Evolutionary conservation across 352 stramenopile species (phyloP).

Genomic region (Globisporangium parvum): DNA sequence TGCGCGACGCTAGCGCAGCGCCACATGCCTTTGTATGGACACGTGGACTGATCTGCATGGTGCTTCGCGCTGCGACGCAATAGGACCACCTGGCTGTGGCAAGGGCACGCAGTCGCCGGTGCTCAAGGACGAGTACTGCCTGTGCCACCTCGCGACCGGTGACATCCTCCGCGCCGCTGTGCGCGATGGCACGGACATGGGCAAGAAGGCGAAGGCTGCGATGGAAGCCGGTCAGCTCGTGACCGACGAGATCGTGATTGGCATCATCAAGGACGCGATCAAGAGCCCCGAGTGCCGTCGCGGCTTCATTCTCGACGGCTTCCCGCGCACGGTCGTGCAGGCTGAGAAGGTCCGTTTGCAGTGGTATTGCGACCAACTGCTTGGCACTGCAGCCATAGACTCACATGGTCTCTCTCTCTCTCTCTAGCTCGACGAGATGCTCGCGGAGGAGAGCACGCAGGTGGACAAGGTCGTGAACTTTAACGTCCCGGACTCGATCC

Average conservation of each 20-base stretch:
- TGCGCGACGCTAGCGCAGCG: no score
- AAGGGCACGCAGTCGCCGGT: conserved; percentile 99
- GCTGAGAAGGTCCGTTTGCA: conserved; percentile 83
- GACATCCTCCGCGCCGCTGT: conserved; percentile 99
- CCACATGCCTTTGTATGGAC: no score
- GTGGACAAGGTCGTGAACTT: conserved; percentile 94
- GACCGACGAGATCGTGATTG: conserved; percentile 98
- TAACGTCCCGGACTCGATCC: conserved; percentile 92
- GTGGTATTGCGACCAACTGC: neutral
- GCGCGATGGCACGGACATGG: conserved; percentile 94
- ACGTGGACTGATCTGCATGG: neutral
- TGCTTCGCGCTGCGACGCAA: neutral
- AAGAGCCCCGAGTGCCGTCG: conserved; percentile 95
- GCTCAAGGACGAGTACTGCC: conserved; percentile 97
- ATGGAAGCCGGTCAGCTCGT: conserved; percentile 96
- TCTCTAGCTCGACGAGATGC: conserved; percentile 92
- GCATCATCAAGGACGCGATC: conserved; percentile 99
- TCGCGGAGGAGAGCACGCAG: conserved; percentile 82
- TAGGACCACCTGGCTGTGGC: conserved; percentile 91
- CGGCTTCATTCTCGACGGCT: conserved; percentile 99
- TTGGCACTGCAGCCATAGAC: neutral
- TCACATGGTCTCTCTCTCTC: neutral
- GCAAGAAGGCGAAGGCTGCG: conserved; percentile 96
- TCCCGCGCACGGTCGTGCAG: conserved; percentile 97
- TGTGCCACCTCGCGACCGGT: conserved; percentile 97